Evolutionary conservation across 306 rosid species (phyloP).

Genomic region (Glycine tomentella): DNA sequence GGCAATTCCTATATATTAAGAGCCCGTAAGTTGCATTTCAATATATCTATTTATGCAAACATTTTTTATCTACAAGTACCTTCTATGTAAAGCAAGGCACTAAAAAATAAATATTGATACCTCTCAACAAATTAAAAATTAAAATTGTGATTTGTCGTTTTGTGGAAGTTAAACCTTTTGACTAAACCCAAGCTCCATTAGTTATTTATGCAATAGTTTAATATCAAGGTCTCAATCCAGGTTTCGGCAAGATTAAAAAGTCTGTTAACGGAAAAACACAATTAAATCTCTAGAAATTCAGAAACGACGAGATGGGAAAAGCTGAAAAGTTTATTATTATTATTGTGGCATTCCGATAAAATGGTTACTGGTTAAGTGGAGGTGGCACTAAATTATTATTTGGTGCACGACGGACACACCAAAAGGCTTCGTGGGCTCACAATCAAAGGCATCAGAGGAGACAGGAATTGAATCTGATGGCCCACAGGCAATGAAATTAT

Average conservation of each 20-base stretch:
- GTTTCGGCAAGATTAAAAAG: no score
- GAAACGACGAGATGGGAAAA: no score
- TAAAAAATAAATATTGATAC: no score
- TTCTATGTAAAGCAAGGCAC: neutral
- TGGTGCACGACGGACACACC: slow-evolving; percentile 52
- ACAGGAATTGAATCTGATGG: slow-evolving; percentile 38
- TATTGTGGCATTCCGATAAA: no score
- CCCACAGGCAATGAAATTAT: slow-evolving; percentile 40
- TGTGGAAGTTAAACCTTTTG: neutral
- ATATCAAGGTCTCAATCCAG: neutral
- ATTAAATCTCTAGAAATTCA: no score
- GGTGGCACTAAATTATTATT: slow-evolving; percentile 35
- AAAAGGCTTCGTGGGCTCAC: slow-evolving; percentile 40
- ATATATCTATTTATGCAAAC: no score
- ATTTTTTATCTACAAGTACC: neutral
- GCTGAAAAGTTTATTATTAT: no score
- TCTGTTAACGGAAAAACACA: neutral
- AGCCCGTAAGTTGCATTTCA: neutral
- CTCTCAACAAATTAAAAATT: no score
- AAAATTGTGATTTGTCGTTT: neutral
- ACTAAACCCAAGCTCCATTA: neutral
- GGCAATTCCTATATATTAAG: no score
- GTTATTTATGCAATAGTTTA: neutral
- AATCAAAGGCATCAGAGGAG: slow-evolving; percentile 38
- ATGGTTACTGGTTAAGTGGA: no score